Base-by-base conservation (phyloP, 306 rosid genomes). In the Fragaria nilgerrensis region DNA sequence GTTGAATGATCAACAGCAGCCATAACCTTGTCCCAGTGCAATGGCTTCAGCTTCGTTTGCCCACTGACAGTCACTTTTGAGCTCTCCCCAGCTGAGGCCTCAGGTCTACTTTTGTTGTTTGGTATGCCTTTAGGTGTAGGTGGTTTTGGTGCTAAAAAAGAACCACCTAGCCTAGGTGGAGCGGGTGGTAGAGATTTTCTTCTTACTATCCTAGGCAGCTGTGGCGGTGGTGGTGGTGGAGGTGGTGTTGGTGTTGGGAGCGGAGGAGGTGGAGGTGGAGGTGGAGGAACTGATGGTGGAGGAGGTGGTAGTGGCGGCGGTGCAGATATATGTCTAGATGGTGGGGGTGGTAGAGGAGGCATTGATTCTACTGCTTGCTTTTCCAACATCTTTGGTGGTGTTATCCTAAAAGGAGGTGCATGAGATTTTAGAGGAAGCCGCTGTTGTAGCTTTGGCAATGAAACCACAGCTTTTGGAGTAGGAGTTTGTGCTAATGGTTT, bases 11-110 rank as follows among this genome's bases (percentile, higher is more conserved):
- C 94, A 77, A 81, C 94, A 77, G 81, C 88, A 7, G 97, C 92
- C 45, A 66, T 80, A 64, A 92, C 96, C 86, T 94, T 94, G 84
- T 94, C 98, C 98, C 98, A 92, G 66, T 90, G 97, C 68, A 94
- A 83, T 48, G 96, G 97, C 84, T 92, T 94, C 79, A 92, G 78
- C 89, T 79, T 92, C 52, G 75, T 81, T 77, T 81, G 87, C 19
- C 74, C 80, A 12, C 22, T 59, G 68, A 72, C 81, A 16, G 61
- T 80, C 12, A 75, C 84, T 53, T 76, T 75, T 70, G 88, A 82
- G 68, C 83, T 84, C 80, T 86, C 83, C 52, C 67, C 82, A 14
- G 63, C 22, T 29, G 20, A 25, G 75, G 68, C 72, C 73, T 80
- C 86, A 80, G 47, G 71, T 20, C 74, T 53, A 75, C 50, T 74